Conservation (phyloP, 1,284 basidiomycete species). For the Ustilago hordei region DNA sequence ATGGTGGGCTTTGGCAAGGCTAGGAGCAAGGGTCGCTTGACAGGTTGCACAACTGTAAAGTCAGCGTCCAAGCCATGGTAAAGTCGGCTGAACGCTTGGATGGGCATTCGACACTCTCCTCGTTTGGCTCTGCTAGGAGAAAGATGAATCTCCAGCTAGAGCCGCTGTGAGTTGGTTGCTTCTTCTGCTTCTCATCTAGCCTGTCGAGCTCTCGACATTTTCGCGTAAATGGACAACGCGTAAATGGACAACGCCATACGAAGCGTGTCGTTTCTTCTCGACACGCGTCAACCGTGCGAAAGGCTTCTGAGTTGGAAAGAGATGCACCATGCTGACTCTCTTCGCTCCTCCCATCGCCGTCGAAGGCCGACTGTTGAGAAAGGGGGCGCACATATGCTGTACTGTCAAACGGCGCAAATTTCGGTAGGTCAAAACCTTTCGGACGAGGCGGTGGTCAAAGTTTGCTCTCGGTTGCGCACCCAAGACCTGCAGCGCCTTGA, state of each 20-base stretch:
- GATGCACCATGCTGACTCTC: background rate
- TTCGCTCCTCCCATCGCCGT: background rate
- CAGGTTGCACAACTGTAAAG: constrained; percentile 2
- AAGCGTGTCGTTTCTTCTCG: constrained; percentile 11
- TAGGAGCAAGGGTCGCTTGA: constrained; percentile 2
- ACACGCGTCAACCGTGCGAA: constrained; percentile 47
- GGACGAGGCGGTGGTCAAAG: background rate
- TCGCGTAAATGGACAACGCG: constrained; percentile 51
- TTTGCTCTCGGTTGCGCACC: background rate
- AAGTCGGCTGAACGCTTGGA: background rate
- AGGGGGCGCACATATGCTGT: background rate
- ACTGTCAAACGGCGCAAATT: background rate
- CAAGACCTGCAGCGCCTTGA: background rate
- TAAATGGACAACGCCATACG: constrained; percentile 41
- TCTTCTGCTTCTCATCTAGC: background rate
- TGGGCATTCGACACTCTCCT: background rate
- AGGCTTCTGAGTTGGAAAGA: background rate
- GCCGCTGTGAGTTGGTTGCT: background rate
- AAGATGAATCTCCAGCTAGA: background rate
- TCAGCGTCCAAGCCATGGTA: constrained; percentile 2
- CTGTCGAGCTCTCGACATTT: constrained; percentile 14
- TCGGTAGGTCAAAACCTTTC: background rate
- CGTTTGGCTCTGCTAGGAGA: background rate
- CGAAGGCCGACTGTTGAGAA: background rate
- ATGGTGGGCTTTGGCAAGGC: background rate